Evolutionary conservation across 1,284 basidiomycete genomes (phyloP), one percentile per base, ranked within the genome.

Genomic region (Erythrobasidium hasegawianum): DNA sequence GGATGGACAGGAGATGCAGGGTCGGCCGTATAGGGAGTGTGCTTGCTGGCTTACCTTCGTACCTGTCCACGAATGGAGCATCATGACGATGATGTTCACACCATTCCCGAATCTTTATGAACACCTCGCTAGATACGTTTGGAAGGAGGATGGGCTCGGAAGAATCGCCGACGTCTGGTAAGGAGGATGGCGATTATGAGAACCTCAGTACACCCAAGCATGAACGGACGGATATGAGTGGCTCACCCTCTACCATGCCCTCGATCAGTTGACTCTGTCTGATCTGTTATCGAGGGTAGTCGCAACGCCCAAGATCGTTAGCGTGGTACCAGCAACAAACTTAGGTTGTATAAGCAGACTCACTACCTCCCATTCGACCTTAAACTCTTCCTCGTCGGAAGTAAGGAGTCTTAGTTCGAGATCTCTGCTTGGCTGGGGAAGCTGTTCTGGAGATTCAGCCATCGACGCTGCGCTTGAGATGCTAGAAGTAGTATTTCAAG

Each of bases 41-140:
- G n/a, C n/a, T n/a, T n/a, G n/a, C n/a, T 11, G 54, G 56, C 14
- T 64, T 43, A 22, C 54, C 61, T n/a, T 92, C 89, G 67, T 87
- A 83, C 70, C 90, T 88, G 29, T 80, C 79, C 62, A 81, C 79
- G 16, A 87, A 81, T 26, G 87, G 82, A 18, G 94, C 92, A 38
- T 95, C 84, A 26, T 92, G 90, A 78, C 97, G 95, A 73, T 87
- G 94, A 79, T 97, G 91, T 75, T 95, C 91, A 83, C 95, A 97
- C 83, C 96, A 98, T 77, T 97, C 94, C 43, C 97, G 83, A 60
- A 88, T 92, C 87, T 97, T 98, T 82, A 90, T 92, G 76, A 98
- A 80, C 3, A 97, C 95, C 70, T 87, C 89, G 2, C 92, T 89
- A 13, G 91, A 90, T 11, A 98, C 94, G 76, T 97, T 97, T 64